A percentile compares a stretch with the other conserved stretches of the same genome.
phyloP scores from a whole-genome alignment of 2,329 filamentous ascomycete genomes.

The Aspergillus caelatus region DNA sequence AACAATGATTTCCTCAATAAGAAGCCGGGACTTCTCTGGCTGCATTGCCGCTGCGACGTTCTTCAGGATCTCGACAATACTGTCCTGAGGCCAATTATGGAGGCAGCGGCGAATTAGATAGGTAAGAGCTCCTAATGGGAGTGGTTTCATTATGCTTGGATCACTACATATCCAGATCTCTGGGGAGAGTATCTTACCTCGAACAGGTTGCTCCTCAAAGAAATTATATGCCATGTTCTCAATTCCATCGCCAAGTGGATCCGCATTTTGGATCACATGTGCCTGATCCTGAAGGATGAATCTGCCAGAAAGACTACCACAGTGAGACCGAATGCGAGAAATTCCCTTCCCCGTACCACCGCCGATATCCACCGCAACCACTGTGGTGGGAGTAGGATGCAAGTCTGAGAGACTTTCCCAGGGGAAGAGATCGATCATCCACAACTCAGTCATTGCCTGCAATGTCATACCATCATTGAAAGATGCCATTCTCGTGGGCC shows the following conservation, averaged over 20 bases:
- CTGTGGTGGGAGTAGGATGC: background rate
- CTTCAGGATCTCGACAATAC: background rate
- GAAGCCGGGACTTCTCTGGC: background rate
- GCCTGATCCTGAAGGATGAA: background rate
- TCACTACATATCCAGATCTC: accelerated
- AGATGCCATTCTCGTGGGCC: background rate
- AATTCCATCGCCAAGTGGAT: background rate
- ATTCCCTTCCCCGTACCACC: background rate
- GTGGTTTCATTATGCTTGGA: background rate
- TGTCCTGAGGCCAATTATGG: background rate
- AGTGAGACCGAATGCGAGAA: background rate
- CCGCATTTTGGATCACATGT: background rate
- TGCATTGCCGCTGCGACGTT: background rate
- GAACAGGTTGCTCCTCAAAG: constrained; percentile 35
- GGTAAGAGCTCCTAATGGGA: background rate
- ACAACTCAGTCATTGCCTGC: background rate
- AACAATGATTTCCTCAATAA: background rate
- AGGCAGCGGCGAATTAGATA: background rate
- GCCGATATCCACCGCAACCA: background rate
- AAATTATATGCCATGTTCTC: background rate
- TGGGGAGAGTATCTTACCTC: constrained; percentile 30
- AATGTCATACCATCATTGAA: background rate
- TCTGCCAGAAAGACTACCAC: background rate
- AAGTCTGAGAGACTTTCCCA: background rate
- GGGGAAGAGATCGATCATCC: background rate